These are phyloP conservation scores for Sporisorium scitamineum DNA, from an alignment of 1,284 basidiomycete genomes.

Conservation along the genomic window DNA sequence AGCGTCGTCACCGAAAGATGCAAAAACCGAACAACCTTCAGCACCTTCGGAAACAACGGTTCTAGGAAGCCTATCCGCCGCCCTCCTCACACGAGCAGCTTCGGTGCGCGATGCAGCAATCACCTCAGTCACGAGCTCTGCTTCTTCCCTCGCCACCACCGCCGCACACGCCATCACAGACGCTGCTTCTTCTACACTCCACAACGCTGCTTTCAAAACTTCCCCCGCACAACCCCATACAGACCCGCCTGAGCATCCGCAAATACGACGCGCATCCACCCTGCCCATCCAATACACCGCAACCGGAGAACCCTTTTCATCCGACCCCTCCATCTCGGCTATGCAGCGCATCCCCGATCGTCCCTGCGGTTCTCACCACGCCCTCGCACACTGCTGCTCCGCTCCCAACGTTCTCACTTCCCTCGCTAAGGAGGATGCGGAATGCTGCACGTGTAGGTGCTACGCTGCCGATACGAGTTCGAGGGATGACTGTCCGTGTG, in stretches of 20 bases:
- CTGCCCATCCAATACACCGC: constrained; percentile 31
- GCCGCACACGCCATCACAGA: constrained; percentile 11
- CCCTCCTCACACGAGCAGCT: constrained; percentile 11
- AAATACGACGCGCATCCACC: constrained; percentile 6
- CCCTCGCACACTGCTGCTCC: constrained; percentile 24
- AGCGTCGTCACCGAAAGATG: not conserved
- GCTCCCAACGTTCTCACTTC: constrained; percentile 16
- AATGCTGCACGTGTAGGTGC: constrained; percentile 26
- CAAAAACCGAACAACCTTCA: not conserved
- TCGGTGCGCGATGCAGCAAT: constrained; percentile 17
- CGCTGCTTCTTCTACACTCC: not conserved
- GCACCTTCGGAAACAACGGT: not conserved
- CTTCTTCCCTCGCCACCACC: not conserved
- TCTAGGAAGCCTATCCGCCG: constrained; percentile 10
- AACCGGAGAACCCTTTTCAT: constrained; percentile 31
- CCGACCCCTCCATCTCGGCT: constrained; percentile 38
- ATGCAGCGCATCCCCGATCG: constrained; percentile 51
- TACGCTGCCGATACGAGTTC: not conserved
- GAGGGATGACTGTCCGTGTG: constrained; percentile 5
- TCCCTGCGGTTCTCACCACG: constrained; percentile 9
- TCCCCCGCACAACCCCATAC: not conserved
- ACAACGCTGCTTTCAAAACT: not conserved
- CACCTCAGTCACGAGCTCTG: not conserved
- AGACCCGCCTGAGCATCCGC: not conserved
- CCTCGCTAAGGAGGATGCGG: not conserved